A percentile compares a stretch with the other conserved stretches of the same genome.
These are phyloP conservation scores for Hydnomerulius pinastri DNA, from an alignment of 768 basidiomycete genomes.

Conservation along the genomic window DNA sequence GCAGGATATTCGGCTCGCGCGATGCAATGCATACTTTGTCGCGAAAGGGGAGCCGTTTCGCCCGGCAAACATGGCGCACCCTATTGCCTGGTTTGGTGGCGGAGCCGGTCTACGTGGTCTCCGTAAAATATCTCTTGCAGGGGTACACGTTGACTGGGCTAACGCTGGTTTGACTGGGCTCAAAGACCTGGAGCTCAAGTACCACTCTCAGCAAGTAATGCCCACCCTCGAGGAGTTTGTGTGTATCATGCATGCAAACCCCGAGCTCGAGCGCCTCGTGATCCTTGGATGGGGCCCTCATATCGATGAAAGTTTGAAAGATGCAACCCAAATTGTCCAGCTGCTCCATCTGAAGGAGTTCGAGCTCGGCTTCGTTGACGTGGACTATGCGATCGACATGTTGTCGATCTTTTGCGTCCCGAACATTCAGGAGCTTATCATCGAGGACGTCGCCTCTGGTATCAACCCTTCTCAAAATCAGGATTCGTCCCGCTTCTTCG, in stretches of 20 bases:
- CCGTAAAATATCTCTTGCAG: conserved; percentile 47
- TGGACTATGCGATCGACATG: conserved; percentile 38
- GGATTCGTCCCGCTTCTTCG: conserved; percentile 40
- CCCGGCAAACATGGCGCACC: conserved; percentile 40
- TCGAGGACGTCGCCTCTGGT: conserved; percentile 49
- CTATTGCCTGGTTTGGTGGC: conserved; percentile 44
- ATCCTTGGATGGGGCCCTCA: conserved; percentile 58
- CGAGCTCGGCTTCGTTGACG: conserved; percentile 47
- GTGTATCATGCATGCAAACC: conserved; percentile 42
- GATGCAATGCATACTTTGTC: conserved; percentile 62
- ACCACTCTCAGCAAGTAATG: conserved; percentile 57
- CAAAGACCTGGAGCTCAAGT: conserved; percentile 51
- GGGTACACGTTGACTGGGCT: conserved; percentile 61
- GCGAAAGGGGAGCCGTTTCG: conserved; percentile 44
- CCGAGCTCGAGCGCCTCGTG: conserved; percentile 40
- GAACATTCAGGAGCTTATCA: conserved; percentile 34
- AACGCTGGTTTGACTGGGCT: conserved; percentile 43
- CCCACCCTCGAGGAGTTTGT: conserved; percentile 51
- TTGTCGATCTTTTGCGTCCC: conserved; percentile 43
- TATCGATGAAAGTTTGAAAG: conserved; percentile 15
- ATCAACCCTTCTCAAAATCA: conserved; percentile 35
- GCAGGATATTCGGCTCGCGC: conserved; percentile 44
- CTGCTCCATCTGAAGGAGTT: conserved; percentile 36
- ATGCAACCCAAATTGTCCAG: conserved; percentile 17
- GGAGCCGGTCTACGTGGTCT: conserved; percentile 37